These are phyloP conservation scores for Hyphopichia khmerensis DNA, from an alignment of 1,139 yeast genomes.

Conservation along the genomic window DNA sequence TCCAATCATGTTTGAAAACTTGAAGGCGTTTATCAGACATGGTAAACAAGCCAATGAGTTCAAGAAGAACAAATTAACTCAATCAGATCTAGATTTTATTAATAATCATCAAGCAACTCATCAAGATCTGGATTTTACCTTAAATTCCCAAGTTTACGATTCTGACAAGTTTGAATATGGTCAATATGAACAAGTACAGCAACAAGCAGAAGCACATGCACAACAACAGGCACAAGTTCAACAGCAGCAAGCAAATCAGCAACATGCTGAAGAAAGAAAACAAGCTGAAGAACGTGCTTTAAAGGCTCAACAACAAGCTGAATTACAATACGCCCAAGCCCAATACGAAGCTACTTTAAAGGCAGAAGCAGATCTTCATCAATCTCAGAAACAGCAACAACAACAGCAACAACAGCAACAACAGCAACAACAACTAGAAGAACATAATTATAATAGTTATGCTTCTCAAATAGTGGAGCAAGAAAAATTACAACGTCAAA, in stretches of 20 bases:
- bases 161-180: not conserved
- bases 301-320: conserved; percentile 2
- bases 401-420: conserved; percentile 13
- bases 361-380: conserved; percentile 3
- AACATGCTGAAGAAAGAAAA: not conserved
- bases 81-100: not conserved
- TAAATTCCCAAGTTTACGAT: not conserved
- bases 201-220: conserved; percentile 1
- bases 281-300: not conserved
- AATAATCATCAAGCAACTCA: not conserved
- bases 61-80: conserved; percentile 17
- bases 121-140: not conserved
- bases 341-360: not conserved
- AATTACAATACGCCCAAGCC: not conserved
- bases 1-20: conserved; percentile 49
- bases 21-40: conserved; percentile 79
- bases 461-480: conserved; percentile 65
- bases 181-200: conserved; percentile 5
- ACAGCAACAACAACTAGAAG: conserved; percentile 6
- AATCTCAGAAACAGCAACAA: conserved; percentile 9
- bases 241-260: not conserved
- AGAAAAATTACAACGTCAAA: conserved; percentile 43
- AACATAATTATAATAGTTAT: conserved; percentile 41
- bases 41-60: conserved; percentile 70
- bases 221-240: conserved; percentile 4